These are phyloP conservation scores for Ogataea corticis DNA, from an alignment of 805 yeast genomes.

Conservation along the genomic window DNA sequence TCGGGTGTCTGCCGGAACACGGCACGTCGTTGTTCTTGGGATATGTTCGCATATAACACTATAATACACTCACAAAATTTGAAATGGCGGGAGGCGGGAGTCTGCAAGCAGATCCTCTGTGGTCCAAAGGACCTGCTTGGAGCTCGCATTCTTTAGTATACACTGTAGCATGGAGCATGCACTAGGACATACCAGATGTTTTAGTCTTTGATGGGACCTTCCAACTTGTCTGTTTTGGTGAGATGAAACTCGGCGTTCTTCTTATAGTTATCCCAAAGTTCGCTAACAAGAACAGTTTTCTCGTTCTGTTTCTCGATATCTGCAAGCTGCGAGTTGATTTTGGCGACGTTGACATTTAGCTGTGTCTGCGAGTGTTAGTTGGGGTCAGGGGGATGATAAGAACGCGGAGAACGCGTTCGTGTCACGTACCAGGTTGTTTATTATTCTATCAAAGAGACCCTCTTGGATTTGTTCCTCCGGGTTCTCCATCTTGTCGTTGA, in stretches of 20 bases:
- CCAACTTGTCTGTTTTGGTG: slow-evolving; percentile 61
- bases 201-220: slow-evolving; percentile 29
- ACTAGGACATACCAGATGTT: not conserved
- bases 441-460: slow-evolving; percentile 73
- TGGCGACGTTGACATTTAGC: slow-evolving; percentile 67
- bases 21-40: not conserved
- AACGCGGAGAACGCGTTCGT: too few species aligned
- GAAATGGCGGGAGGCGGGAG: not conserved
- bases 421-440: slow-evolving; percentile 67
- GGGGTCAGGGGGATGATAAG: not conserved
- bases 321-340: slow-evolving; percentile 60
- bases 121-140: too few species aligned
- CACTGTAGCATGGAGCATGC: not conserved
- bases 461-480: slow-evolving; percentile 84
- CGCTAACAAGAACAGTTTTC: slow-evolving; percentile 69
- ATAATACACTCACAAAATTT: slow-evolving; percentile 1
- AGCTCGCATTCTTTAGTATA: not conserved
- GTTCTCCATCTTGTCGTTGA: slow-evolving; percentile 59
- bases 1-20: not conserved
- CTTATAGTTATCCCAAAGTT: slow-evolving; percentile 77
- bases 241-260: slow-evolving; percentile 70
- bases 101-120: too few species aligned
- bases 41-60: slow-evolving; percentile 1
- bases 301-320: slow-evolving; percentile 65
- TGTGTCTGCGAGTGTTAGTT: slow-evolving; percentile 48